These are phyloP conservation scores for Podila minutissima DNA, from an alignment of 192 early-diverging fungal species.

Conservation along the genomic window DNA sequence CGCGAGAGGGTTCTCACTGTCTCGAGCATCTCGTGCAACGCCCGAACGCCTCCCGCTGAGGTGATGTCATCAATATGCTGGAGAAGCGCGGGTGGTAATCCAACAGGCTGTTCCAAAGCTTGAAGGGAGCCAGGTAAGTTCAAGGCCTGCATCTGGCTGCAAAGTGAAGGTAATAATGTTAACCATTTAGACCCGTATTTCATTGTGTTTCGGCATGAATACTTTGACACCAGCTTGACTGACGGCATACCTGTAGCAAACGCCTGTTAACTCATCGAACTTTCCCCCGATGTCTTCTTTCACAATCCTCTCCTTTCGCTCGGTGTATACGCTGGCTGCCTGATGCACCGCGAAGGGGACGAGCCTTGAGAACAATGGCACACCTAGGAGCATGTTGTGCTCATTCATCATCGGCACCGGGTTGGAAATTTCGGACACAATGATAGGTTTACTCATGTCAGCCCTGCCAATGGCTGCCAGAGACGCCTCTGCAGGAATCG, in stretches of 20 bases:
- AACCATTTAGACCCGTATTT: background rate
- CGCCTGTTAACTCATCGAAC: conserved; percentile 73
- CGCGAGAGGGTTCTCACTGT: conserved; percentile 64
- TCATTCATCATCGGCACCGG: conserved; percentile 75
- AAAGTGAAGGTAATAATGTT: background rate
- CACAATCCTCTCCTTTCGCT: conserved; percentile 81
- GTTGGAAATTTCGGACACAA: conserved; percentile 66
- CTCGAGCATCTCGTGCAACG: conserved; percentile 71
- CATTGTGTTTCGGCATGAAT: background rate
- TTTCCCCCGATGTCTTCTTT: conserved; percentile 70
- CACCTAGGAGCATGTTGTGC: conserved; percentile 58
- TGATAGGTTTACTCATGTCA: conserved; percentile 74
- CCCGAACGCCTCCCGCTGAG: conserved; percentile 71
- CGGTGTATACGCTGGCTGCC: conserved; percentile 86
- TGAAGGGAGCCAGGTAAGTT: conserved; percentile 78
- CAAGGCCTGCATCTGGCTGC: conserved; percentile 71
- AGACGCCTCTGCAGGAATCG: conserved; percentile 69
- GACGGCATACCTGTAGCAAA: conserved; percentile 66
- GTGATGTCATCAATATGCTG: conserved; percentile 80
- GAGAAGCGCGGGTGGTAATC: conserved; percentile 76
- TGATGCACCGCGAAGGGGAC: conserved; percentile 95
- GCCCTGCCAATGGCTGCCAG: conserved; percentile 71
- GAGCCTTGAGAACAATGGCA: conserved; percentile 85
- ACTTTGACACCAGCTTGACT: background rate
- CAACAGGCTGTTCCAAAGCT: conserved; percentile 78